Conservation (phyloP, 306 rosid species). For the Astragalus membranaceus region DNA sequence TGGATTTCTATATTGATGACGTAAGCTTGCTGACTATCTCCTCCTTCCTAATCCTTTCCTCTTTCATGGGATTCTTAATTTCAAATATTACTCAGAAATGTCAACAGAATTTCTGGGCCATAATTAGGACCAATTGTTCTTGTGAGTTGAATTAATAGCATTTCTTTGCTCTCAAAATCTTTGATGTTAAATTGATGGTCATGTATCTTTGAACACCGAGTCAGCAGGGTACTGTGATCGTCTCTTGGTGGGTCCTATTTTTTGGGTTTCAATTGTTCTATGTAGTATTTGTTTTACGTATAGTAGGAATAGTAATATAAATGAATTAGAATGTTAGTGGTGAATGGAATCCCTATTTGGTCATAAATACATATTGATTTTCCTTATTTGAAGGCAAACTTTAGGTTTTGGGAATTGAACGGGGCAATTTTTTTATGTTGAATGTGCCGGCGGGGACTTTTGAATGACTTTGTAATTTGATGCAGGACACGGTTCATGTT, state of each 20-base stretch:
- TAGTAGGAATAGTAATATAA: neutral
- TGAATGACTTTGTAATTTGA: slow-evolving; percentile 10
- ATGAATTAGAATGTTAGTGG: neutral
- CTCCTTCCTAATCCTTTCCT: neutral
- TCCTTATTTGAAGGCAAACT: neutral
- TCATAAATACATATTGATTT: neutral
- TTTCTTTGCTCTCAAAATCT: neutral
- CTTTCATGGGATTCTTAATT: neutral
- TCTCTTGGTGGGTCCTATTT: neutral
- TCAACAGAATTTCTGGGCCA: neutral
- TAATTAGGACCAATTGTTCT: neutral
- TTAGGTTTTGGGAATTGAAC: neutral
- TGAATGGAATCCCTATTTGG: neutral
- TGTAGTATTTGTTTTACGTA: neutral
- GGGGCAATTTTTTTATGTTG: neutral
- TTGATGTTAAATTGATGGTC: neutral
- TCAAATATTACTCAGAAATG: neutral
- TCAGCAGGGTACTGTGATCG: neutral
- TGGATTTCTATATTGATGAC: slow-evolving; percentile 84
- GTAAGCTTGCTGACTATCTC: slow-evolving; percentile 34
- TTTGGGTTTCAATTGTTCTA: neutral
- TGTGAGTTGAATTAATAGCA: neutral
- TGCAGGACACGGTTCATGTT: slow-evolving; percentile 70
- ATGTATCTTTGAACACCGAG: neutral
- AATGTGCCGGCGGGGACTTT: neutral